phyloP scores from a whole-genome alignment of 495 filamentous ascomycete genomes.

The Podospora comata region DNA sequence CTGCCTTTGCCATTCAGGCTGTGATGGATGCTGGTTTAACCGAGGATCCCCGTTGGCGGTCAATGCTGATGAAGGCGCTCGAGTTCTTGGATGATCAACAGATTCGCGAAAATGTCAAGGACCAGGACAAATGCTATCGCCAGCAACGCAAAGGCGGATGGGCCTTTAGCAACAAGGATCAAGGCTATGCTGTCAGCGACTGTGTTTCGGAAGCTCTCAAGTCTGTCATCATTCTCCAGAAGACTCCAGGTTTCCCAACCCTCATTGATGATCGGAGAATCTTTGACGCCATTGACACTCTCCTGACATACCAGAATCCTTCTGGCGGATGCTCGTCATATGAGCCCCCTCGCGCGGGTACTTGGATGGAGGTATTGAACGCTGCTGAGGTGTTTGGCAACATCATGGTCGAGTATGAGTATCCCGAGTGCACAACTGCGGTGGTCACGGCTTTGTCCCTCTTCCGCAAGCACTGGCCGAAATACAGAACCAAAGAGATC shows the following conservation, averaged over 20 bases:
- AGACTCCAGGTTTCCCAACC: slow-evolving; percentile 68
- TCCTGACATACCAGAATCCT: slow-evolving; percentile 87
- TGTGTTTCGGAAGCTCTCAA: slow-evolving; percentile 90
- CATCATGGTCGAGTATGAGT: slow-evolving; percentile 98
- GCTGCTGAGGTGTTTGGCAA: slow-evolving; percentile 94
- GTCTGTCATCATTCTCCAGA: slow-evolving; percentile 79
- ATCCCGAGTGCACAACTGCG: slow-evolving; percentile 95
- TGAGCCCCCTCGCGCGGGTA: slow-evolving; percentile 73
- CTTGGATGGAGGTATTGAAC: slow-evolving; percentile 79
- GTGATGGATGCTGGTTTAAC: slow-evolving; percentile 76
- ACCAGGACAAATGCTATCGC: slow-evolving; percentile 80
- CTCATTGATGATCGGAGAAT: slow-evolving; percentile 71
- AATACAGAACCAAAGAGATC: slow-evolving; percentile 76
- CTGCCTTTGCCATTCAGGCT: slow-evolving; percentile 80
- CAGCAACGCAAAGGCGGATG: slow-evolving; percentile 91
- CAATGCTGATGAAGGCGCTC: slow-evolving; percentile 80
- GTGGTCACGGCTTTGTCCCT: slow-evolving; percentile 84
- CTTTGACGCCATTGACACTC: slow-evolving; percentile 82
- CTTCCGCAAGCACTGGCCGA: slow-evolving; percentile 76
- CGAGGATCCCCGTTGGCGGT: slow-evolving; percentile 69
- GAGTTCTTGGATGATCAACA: slow-evolving; percentile 90
- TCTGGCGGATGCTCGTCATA: slow-evolving; percentile 90
- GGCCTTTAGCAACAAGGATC: slow-evolving; percentile 87
- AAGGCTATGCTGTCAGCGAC: slow-evolving; percentile 94
- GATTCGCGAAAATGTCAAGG: slow-evolving; percentile 75